Conservation (phyloP, 257 asterid genomes). For the Lithospermum erythrorhizon region DNA sequence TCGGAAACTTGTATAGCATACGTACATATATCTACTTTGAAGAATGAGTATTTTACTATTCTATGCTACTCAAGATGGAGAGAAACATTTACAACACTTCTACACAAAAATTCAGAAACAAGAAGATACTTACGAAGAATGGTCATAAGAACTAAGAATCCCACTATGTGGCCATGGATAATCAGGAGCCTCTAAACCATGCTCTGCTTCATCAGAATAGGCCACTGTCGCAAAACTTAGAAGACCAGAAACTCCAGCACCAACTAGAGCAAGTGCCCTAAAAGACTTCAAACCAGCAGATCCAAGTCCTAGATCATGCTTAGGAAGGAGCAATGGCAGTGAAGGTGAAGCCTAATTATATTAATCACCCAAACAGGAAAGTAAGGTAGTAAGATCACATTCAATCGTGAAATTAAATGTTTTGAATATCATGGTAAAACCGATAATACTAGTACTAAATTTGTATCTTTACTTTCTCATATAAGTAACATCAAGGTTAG, state of each 20-base stretch:
- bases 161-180: constrained; percentile 73
- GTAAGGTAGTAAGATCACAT: neutral
- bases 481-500: too few relatives aligned
- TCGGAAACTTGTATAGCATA: too few relatives aligned
- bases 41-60: neutral
- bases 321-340: neutral
- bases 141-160: constrained; percentile 58
- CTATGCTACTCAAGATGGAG: neutral
- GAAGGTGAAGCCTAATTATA: neutral
- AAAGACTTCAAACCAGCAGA: constrained; percentile 13
- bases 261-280: constrained; percentile 30
- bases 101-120: neutral
- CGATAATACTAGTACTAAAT: neutral
- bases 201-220: constrained; percentile 56
- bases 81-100: neutral
- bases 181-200: constrained; percentile 44
- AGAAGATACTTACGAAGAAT: constrained; percentile 44
- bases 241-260: constrained; percentile 54
- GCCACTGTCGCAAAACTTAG: constrained; percentile 39
- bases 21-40: neutral
- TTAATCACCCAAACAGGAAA: neutral
- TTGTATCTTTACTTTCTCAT: too few relatives aligned
- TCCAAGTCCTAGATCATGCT: neutral
- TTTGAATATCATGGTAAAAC: neutral
- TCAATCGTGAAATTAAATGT: too few relatives aligned